phyloP scores from a whole-genome alignment of 169 alveolate genomes.

The Plasmodium gaboni region DNA sequence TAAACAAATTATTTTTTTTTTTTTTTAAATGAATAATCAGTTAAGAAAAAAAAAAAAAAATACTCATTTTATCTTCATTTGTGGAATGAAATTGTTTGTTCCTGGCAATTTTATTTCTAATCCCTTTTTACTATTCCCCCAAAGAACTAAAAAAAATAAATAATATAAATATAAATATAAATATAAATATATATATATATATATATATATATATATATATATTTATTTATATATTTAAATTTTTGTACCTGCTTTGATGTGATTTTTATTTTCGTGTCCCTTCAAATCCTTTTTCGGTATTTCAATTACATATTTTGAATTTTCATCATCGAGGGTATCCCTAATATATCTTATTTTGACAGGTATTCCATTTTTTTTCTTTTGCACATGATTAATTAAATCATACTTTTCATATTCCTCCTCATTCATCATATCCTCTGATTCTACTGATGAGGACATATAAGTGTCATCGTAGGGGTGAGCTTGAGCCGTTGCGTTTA shows the following conservation, averaged over 20 bases:
- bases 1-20: background rate
- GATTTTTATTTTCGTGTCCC: slow-evolving; percentile 10
- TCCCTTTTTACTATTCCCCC: slow-evolving; percentile 60
- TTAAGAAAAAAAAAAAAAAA: background rate
- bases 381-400: background rate
- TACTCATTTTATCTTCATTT: slow-evolving; percentile 28
- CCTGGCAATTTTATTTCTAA: slow-evolving; percentile 62
- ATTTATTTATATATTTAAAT: background rate
- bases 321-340: slow-evolving; percentile 46
- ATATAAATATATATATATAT: background rate
- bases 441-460: background rate
- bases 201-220: background rate
- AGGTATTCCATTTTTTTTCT: slow-evolving; percentile 46
- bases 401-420: slow-evolving; percentile 1
- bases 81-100: slow-evolving; percentile 2
- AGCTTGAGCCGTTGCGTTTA: background rate
- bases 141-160: slow-evolving; percentile 39
- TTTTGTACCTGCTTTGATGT: slow-evolving; percentile 52
- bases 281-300: slow-evolving; percentile 52
- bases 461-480: background rate
- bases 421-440: background rate
- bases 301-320: slow-evolving; percentile 66
- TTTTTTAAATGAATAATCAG: background rate
- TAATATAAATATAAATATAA: background rate
- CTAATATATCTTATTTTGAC: slow-evolving; percentile 59